A percentile compares a stretch with the other conserved stretches of the same genome.
Conservation (phyloP, 164 flowering plant genomes). For the Vitis rotundifolia region DNA sequence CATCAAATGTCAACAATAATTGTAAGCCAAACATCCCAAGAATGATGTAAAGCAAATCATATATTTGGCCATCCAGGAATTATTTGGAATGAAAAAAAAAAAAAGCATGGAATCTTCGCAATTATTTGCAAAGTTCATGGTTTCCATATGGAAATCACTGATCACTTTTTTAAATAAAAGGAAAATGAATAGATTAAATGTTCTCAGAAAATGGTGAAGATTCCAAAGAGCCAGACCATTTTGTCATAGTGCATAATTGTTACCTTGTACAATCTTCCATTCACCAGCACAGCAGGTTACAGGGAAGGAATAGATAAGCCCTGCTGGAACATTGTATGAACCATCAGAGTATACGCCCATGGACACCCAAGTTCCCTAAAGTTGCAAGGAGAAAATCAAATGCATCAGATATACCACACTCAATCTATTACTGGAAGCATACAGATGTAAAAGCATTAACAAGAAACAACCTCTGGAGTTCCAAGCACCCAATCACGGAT, state of each 20-base stretch:
- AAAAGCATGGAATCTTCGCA: too few species aligned
- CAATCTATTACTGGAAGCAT: background rate
- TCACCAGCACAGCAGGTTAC: slow-evolving; percentile 87
- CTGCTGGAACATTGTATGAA: slow-evolving; percentile 91
- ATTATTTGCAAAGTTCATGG: too few species aligned
- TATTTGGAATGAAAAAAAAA: too few species aligned
- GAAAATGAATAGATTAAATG: too few species aligned
- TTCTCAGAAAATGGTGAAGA: too few species aligned
- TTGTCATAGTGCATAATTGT: background rate
- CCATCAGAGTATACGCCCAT: slow-evolving; percentile 99
- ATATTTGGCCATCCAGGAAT: too few species aligned
- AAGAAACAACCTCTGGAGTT: slow-evolving; percentile 77
- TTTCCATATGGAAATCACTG: too few species aligned
- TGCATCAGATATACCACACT: background rate
- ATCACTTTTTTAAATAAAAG: too few species aligned
- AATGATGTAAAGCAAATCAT: too few species aligned
- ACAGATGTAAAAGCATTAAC: background rate
- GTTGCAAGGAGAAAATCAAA: background rate
- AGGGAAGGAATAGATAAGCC: slow-evolving; percentile 96
- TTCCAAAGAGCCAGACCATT: too few species aligned
- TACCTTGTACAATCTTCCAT: slow-evolving; percentile 95
- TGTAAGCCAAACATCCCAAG: too few species aligned
- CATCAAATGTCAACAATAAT: too few species aligned
- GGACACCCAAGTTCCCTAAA: slow-evolving; percentile 94
- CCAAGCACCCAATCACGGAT: slow-evolving; percentile 99